Percentiles rank a stretch among this genome's conserved stretches.
These are phyloP conservation scores for Naegleria fowleri DNA, from an alignment of 208 protist genomes.

Conservation along the genomic window DNA sequence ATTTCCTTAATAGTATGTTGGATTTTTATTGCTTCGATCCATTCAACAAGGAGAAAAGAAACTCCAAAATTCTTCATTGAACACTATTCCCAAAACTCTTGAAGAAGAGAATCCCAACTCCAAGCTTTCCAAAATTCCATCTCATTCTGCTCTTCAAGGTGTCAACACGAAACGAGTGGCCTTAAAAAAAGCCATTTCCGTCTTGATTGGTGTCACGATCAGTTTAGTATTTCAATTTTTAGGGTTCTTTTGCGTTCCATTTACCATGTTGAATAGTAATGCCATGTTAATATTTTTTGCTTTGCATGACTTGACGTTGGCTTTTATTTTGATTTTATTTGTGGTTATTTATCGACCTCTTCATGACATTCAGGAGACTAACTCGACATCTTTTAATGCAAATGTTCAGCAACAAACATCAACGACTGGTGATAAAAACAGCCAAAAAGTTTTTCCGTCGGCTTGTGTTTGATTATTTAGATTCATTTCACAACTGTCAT, in stretches of 20 bases:
- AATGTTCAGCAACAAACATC: no score
- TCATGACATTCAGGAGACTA: neutral
- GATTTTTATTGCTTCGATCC: neutral
- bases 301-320: neutral
- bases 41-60: neutral
- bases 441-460: no score
- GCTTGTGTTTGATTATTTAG: no score
- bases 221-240: neutral
- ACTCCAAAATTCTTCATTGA: no score
- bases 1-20: neutral
- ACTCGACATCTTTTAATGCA: no score
- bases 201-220: neutral
- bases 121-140: neutral
- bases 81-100: no score
- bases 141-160: neutral
- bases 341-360: neutral
- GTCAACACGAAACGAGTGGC: neutral
- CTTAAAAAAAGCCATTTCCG: neutral
- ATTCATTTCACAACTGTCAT: no score
- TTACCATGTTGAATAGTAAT: neutral
- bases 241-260: neutral
- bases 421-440: no score
- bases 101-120: no score
- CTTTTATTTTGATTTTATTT: neutral
- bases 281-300: neutral